phyloP scores from a whole-genome alignment of 192 early-diverging fungal genomes.

The Gigaspora rosea region DNA sequence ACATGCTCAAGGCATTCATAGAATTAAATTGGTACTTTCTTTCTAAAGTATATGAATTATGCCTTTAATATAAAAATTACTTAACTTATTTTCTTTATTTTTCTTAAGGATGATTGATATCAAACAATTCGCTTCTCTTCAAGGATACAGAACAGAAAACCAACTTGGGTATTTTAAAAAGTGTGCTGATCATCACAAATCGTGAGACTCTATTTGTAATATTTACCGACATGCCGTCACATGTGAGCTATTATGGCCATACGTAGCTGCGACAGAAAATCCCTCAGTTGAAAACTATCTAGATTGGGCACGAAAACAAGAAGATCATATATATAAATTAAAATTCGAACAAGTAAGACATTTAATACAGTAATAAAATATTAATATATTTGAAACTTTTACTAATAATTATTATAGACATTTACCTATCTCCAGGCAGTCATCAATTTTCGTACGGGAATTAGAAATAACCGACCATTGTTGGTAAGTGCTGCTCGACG shows the following conservation, averaged over 20 bases:
- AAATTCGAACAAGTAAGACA: constrained; percentile 10
- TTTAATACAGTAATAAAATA: neutral
- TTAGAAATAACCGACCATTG: neutral
- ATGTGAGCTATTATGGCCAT: constrained; percentile 7
- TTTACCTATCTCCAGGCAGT: constrained; percentile 7
- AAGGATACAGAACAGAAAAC: constrained; percentile 6
- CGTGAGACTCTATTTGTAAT: constrained; percentile 22
- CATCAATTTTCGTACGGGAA: neutral
- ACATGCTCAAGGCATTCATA: constrained; percentile 3
- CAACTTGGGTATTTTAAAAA: constrained; percentile 13
- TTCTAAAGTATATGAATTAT: neutral
- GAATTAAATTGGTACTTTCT: constrained; percentile 10
- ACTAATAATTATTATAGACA: neutral
- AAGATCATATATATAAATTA: neutral
- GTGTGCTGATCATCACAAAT: constrained; percentile 8
- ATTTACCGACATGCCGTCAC: neutral
- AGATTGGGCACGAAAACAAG: neutral
- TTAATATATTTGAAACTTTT: neutral
- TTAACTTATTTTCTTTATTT: too few species aligned
- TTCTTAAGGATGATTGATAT: constrained; percentile 10
- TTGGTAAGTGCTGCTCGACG: neutral
- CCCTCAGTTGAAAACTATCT: neutral
- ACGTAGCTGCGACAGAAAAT: neutral
- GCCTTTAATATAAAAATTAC: neutral
- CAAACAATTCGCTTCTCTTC: neutral